Evolutionary conservation across 2,329 filamentous ascomycete genomes (phyloP), one percentile per base, ranked within the genome.

Genomic region (Aaosphaeria arxii): DNA sequence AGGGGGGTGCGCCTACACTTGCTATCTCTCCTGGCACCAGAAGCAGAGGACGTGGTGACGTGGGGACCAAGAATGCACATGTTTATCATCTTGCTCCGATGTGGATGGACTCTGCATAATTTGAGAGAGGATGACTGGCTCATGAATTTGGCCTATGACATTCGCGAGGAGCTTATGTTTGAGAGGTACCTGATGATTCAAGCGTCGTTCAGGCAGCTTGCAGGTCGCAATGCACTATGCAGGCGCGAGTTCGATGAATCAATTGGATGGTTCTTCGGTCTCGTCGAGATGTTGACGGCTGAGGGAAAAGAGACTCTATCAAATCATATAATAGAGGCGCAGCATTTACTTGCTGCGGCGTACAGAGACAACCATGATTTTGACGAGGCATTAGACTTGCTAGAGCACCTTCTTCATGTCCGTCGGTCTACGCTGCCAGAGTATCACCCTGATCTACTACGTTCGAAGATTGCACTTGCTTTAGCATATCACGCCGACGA

Each of bases 381-480:
- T 7, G 40, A 43, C 4, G 6, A 46, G 28, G 43, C 41, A 32
- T 9, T 43, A 39, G 35, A 29, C 6, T 31, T 33, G 39, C 38
- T 38, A 7, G 28, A 42, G 17, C 6, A 48, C 9, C 4, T 13
- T 44, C 42, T 40, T 40, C 11, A 28, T 24, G 17, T n/a, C 7
- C 11, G 24, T 11, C 24, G 24, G 24, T 40, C 39, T 17, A 48
- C 36, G 40, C 50, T 54, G 3, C 40, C 41, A 39, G 49, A 47
- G 40, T 46, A 35, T 44, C 43, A 54, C 44, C 49, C 51, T 13
- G 7, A 40, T 40, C 44, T 24, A 6, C 46, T 56, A 30, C 36
- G 38, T 48, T 56, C 47, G 30, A 46, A 51, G 47, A 47, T 54
- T 44, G 42, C 1, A 36, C 52, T 56, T 47, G 49, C 45, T 40